Evolutionary conservation across 75 land plant genomes (phyloP).

Genomic region (Selaginella moellendorffii): DNA sequence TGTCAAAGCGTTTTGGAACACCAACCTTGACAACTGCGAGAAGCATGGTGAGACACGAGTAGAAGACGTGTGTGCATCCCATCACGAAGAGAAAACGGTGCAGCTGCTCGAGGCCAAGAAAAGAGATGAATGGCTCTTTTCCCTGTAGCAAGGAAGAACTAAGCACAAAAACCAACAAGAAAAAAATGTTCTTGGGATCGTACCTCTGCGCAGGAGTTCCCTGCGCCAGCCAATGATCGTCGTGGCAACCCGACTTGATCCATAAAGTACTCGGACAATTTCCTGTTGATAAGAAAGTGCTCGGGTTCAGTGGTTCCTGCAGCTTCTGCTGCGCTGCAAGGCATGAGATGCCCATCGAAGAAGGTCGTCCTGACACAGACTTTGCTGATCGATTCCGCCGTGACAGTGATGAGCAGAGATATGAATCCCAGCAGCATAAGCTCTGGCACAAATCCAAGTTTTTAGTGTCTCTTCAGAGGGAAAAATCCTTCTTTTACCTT

Average conservation of each 20-base stretch:
- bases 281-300: background rate
- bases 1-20: no score
- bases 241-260: background rate
- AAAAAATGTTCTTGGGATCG: background rate
- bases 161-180: background rate
- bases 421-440: constrained; percentile 6
- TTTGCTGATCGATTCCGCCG: background rate
- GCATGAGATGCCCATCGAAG: constrained; percentile 8
- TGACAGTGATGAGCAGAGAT: constrained; percentile 2
- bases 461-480: background rate
- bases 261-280: background rate
- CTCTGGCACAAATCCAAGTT: background rate
- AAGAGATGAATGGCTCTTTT: constrained; percentile 57
- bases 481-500: background rate
- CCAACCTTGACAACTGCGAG: constrained; percentile 62
- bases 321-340: background rate
- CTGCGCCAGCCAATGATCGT: background rate
- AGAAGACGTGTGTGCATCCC: constrained; percentile 61
- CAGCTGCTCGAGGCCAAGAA: constrained; percentile 56
- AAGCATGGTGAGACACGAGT: constrained; percentile 46
- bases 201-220: background rate
- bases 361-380: background rate
- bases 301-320: background rate
- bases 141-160: constrained; percentile 25
- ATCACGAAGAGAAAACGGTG: constrained; percentile 60